Conservation (phyloP, 192 early-diverging fungal genomes). For the Coemansia biformis region DNA sequence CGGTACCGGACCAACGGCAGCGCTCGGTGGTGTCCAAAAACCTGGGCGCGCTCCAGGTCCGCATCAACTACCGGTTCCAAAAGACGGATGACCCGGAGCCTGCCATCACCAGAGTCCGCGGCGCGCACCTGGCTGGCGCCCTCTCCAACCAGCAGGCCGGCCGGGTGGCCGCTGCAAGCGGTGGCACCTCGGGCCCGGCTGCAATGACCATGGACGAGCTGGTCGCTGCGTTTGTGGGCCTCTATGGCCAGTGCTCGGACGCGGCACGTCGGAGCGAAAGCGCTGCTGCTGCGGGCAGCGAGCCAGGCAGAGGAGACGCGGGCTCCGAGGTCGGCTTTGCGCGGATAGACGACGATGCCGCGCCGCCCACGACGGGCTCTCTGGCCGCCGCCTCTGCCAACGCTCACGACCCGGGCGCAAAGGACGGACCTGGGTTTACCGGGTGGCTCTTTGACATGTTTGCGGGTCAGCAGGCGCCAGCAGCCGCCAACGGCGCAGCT, state of each 20-base stretch:
- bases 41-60: constrained; percentile 62
- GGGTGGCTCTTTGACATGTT: constrained; percentile 44
- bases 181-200: constrained; percentile 9
- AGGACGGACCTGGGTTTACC: not conserved
- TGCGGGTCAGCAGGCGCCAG: constrained; percentile 4
- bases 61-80: constrained; percentile 64
- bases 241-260: constrained; percentile 37
- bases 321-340: constrained; percentile 23
- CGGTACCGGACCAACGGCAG: constrained; percentile 55
- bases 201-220: constrained; percentile 41
- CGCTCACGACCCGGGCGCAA: not conserved
- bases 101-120: constrained; percentile 25
- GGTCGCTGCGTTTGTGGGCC: constrained; percentile 39
- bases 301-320: constrained; percentile 2
- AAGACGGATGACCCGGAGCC: constrained; percentile 49
- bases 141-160: constrained; percentile 33
- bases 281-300: constrained; percentile 22
- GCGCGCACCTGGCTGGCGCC: constrained; percentile 36
- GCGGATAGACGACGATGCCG: constrained; percentile 35
- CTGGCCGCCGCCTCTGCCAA: not conserved
- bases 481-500: too few relatives aligned
- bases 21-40: constrained; percentile 55
- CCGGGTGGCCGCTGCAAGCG: constrained; percentile 4
- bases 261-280: constrained; percentile 20
- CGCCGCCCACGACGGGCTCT: constrained; percentile 3